These are phyloP conservation scores for Phaeophleospora eucalypticola DNA, from an alignment of 2,329 filamentous ascomycete species.

Conservation along the genomic window DNA sequence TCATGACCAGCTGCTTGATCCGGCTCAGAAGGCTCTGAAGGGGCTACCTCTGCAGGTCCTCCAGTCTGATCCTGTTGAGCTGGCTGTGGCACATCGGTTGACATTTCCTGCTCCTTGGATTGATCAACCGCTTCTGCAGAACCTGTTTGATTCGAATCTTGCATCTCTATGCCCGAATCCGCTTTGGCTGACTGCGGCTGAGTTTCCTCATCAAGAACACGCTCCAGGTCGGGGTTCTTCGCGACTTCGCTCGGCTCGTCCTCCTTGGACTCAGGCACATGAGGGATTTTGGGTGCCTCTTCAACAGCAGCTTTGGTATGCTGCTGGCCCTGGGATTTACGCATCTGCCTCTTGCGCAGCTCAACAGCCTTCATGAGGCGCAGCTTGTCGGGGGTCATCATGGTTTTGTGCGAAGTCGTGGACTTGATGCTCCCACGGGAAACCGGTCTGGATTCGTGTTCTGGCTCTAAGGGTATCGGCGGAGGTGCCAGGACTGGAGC, in stretches of 20 bases:
- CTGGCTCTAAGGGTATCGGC: constrained; percentile 33
- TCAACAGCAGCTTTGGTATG: constrained; percentile 10
- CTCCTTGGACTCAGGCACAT: neutral
- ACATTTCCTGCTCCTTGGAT: neutral
- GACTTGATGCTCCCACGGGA: constrained; percentile 39
- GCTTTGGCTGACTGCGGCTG: constrained; percentile 40
- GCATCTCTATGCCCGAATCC: constrained; percentile 55
- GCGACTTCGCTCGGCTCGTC: constrained; percentile 19
- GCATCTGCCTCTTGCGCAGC: constrained; percentile 75
- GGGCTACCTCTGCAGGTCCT: too few relatives aligned
- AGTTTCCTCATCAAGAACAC: constrained; percentile 15
- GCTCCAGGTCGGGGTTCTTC: constrained; percentile 9
- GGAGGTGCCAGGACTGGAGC: constrained; percentile 23
- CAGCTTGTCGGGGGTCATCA: constrained; percentile 81
- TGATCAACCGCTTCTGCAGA: neutral
- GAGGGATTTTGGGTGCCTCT: constrained; percentile 17
- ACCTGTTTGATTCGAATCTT: constrained; percentile 34
- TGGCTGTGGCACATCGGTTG: neutral
- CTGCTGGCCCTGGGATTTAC: constrained; percentile 26
- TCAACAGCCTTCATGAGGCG: constrained; percentile 92
- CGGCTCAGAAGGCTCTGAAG: too few relatives aligned
- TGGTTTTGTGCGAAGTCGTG: constrained; percentile 38
- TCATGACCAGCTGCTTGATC: too few relatives aligned
- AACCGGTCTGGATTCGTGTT: constrained; percentile 31
- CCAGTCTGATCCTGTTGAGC: neutral